Evolutionary conservation across 73 alveolate genomes (phyloP), one percentile per base, ranked within the genome.

Genomic region (Diophrys sp.): DNA sequence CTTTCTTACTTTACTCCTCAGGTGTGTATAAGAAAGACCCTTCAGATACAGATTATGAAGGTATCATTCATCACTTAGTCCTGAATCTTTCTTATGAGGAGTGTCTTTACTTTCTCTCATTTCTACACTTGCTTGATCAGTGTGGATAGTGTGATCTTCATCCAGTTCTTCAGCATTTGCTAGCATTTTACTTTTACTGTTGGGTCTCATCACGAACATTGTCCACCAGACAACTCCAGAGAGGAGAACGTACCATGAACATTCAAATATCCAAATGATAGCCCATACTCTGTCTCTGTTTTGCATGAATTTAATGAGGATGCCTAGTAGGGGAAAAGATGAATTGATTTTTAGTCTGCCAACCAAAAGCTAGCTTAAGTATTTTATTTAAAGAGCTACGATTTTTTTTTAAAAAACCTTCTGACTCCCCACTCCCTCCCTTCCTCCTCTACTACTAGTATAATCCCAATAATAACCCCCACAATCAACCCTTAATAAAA

Each of bases 1-100:
- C n/a, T 44, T 44, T 44, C 62, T 18, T 44, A 44, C 62, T 44
- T 18, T 44, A 44, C 62, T 5, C 5, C n/a, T 44, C 62, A 44
- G 62, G 62, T 11, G 62, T 44, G 62, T 44, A 11, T 44, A 44
- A 24, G 73, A 71, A 31, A 79, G 80, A 32, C 66, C 67, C 67
- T n/a, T n/a, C n/a, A n/a, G n/a, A n/a, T n/a, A n/a, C n/a, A n/a
- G n/a, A n/a, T n/a, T n/a, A n/a, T n/a, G n/a, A n/a, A n/a, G n/a
- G n/a, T n/a, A n/a, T n/a, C n/a, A n/a, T n/a, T n/a, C n/a, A n/a
- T n/a, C n/a, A n/a, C n/a, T n/a, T n/a, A n/a, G n/a, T n/a, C n/a
- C n/a, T n/a, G n/a, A n/a, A n/a, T n/a, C n/a, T n/a, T n/a, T n/a
- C n/a, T n/a, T n/a, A n/a, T n/a, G n/a, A n/a, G n/a, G n/a, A n/a